Base-by-base conservation (phyloP, 768 basidiomycete genomes). In the Scleroderma bovista region DNA sequence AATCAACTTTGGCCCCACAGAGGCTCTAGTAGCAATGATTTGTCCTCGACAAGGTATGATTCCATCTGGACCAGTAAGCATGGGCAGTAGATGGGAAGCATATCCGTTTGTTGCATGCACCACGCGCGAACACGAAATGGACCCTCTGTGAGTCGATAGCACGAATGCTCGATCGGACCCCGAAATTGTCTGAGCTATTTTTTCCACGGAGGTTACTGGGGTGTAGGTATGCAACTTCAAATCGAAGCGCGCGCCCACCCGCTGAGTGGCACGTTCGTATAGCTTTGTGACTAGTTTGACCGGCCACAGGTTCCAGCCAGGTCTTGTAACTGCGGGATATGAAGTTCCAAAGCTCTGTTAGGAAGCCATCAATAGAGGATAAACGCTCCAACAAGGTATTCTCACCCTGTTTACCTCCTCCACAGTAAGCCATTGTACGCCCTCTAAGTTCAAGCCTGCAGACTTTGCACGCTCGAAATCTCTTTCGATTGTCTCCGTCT, bases 61-160 rank as follows among this genome's bases (percentile, higher is more conserved):
- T 2, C 78, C 77, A 1, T 56, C 53, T 11, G 53, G 72, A 0
- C 82, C 80, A 9, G 72, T 57, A 29, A 93, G 61, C 50, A 81
- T 77, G 0, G 88, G 86, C 16, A 96, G 72, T 29, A 95, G 77
- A 57, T 86, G 75, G 3, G 84, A 78, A 11, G 83, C 79, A 52
- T 94, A 93, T 0, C 73, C 93, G 57, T 96, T 96, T 10, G 90
- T 93, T 0, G 89, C 90, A 60, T 93, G 90, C 3, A 96, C 70
- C 39, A 95, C 77, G 52, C 82, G 81, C 20, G 72, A 65, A 54
- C 86, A 83, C 3, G 62, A 39, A 20, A 92, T 63, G 1, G 60
- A 56, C 1, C 93, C 91, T n/a, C 89, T 77, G 1, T 82, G 76
- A 0, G 91, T 93, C 5, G 43, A 56, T 8, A 65, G 40, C 15